These are phyloP conservation scores for Tuctoria greenei DNA, from an alignment of 176 grass and related monocot genomes.

Conservation along the genomic window DNA sequence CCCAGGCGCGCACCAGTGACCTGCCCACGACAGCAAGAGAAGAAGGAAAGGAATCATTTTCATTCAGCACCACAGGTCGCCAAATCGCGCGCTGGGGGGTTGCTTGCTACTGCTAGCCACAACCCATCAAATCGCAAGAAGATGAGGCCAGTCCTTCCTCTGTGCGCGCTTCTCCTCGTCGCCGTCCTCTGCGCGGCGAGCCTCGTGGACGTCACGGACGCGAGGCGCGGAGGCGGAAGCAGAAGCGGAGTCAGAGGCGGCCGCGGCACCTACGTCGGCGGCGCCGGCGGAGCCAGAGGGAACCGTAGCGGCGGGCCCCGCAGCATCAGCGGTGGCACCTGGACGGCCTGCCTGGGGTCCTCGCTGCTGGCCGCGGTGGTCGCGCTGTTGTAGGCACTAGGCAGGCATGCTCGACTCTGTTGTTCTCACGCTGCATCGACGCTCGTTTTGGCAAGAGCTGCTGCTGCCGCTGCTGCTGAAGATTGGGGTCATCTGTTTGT, in stretches of 20 bases:
- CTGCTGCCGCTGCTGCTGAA: background rate
- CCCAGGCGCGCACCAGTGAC: background rate
- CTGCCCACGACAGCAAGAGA: background rate
- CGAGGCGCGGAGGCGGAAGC: background rate
- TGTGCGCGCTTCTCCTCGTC: conserved; percentile 16
- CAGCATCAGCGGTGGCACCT: conserved; percentile 35
- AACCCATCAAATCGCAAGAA: background rate
- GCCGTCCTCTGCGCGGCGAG: conserved; percentile 25
- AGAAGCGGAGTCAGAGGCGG: conserved; percentile 1
- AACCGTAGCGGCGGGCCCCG: conserved; percentile 3
- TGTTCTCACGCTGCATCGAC: background rate
- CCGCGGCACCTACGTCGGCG: background rate
- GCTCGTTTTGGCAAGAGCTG: background rate
- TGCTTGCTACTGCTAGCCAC: background rate
- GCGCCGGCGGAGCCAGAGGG: conserved; percentile 25
- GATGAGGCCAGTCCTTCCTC: background rate
- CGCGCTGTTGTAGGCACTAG: conserved; percentile 30
- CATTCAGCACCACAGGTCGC: background rate
- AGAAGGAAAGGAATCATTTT: background rate
- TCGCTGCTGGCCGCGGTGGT: conserved; percentile 23
- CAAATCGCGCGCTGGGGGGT: background rate
- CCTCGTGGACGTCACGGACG: conserved; percentile 37
- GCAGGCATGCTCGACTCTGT: background rate
- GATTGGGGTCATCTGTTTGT: background rate
- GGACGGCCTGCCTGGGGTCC: conserved; percentile 29